Percentiles rank a stretch among this genome's conserved stretches.
phyloP scores from a whole-genome alignment of 805 yeast genomes.

The Clavispora vitiphila region DNA sequence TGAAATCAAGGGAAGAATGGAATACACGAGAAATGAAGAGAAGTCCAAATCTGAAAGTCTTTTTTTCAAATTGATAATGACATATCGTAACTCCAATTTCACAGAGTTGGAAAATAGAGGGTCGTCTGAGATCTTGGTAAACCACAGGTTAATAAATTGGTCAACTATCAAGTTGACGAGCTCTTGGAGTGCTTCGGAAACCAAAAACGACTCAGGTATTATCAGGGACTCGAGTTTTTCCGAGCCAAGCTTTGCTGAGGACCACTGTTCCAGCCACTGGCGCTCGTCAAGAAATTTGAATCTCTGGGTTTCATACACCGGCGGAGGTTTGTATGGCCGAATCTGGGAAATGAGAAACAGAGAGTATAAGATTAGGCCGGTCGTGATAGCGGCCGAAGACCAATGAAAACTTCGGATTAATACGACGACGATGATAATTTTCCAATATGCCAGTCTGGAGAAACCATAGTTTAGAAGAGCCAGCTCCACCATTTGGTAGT shows the following conservation, averaged over 20 bases:
- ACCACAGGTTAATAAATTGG: slow-evolving; percentile 60
- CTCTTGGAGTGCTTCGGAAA: slow-evolving; percentile 49
- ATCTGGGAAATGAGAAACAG: not conserved
- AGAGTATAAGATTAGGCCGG: not conserved
- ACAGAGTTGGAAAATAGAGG: slow-evolving; percentile 34
- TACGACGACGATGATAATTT: not conserved
- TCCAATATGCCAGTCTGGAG: not conserved
- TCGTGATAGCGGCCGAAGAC: not conserved
- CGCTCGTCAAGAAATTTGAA: slow-evolving; percentile 12
- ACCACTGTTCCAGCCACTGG: slow-evolving; percentile 26
- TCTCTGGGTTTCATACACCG: not conserved
- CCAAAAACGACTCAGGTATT: slow-evolving; percentile 45
- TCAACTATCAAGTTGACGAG: slow-evolving; percentile 44
- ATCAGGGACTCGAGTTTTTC: slow-evolving; percentile 18
- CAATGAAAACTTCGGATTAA: not conserved
- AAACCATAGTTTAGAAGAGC: not conserved
- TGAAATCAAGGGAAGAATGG: slow-evolving; percentile 59
- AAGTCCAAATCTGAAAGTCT: slow-evolving; percentile 45
- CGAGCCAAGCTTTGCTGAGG: slow-evolving; percentile 10
- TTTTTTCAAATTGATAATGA: slow-evolving; percentile 36
- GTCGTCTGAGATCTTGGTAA: slow-evolving; percentile 34
- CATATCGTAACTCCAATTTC: slow-evolving; percentile 37
- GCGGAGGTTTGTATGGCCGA: not conserved
- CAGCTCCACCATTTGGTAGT: not conserved
- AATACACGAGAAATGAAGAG: slow-evolving; percentile 52